A percentile compares a stretch with the other conserved stretches of the same genome.
Evolutionary conservation across 2,329 filamentous ascomycete species (phyloP).

Genomic region (Xylariaceae sp.): DNA sequence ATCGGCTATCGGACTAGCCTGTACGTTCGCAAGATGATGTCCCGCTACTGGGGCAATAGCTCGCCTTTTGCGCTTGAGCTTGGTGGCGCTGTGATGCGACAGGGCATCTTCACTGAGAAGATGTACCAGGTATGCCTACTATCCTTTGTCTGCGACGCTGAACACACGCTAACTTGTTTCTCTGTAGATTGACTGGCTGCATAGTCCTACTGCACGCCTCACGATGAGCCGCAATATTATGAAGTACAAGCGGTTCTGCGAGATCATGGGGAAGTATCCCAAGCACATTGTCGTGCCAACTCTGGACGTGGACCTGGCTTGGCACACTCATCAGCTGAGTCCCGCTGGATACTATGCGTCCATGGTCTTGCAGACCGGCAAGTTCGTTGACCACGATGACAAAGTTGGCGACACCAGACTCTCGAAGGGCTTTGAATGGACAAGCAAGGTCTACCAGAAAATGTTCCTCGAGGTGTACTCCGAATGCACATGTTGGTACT

Average conservation of each 20-base stretch:
- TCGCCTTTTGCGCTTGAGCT: conserved; percentile 61
- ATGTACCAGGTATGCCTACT: conserved; percentile 57
- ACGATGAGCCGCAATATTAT: conserved; percentile 60
- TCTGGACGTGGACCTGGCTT: conserved; percentile 68
- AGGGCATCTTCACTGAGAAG: conserved; percentile 63
- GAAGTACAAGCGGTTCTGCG: conserved; percentile 62
- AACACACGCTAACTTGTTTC: background rate
- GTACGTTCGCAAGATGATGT: conserved; percentile 62
- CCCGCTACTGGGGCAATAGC: conserved; percentile 64
- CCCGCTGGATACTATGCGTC: conserved; percentile 58
- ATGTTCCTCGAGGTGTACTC: conserved; percentile 62
- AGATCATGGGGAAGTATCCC: conserved; percentile 48
- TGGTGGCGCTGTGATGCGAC: conserved; percentile 58
- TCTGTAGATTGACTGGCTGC: conserved; percentile 64
- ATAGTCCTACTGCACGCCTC: conserved; percentile 57
- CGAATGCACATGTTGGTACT: conserved; percentile 80
- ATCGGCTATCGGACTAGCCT: conserved; percentile 34
- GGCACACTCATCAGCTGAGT: conserved; percentile 75
- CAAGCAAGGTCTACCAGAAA: conserved; percentile 63
- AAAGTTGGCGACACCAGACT: conserved; percentile 68
- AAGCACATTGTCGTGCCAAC: conserved; percentile 58
- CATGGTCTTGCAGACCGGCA: conserved; percentile 42
- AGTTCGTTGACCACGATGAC: conserved; percentile 77
- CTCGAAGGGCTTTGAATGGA: conserved; percentile 64
- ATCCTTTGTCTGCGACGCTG: background rate